Evolutionary conservation across 768 basidiomycete genomes (phyloP).

Genomic region (Serendipita sp.): DNA sequence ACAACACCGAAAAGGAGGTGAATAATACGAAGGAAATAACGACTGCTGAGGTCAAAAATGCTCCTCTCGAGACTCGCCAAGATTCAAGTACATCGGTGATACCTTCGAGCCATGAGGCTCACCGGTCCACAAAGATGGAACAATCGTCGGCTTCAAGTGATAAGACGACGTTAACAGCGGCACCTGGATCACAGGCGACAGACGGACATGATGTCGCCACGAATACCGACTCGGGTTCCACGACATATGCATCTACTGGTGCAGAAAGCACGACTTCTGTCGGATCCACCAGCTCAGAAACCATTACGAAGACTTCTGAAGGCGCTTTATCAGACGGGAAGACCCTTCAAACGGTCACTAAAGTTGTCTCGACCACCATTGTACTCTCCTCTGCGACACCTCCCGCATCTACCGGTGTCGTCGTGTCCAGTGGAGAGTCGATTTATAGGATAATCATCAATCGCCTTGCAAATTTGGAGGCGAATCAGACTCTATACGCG

Average conservation of each 20-base stretch:
- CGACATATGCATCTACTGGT: neutral
- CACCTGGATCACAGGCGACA: neutral
- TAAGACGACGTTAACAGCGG: no score
- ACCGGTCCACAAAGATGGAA: no score
- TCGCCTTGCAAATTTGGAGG: conserved; percentile 67
- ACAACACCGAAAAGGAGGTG: no score
- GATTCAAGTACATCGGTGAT: no score
- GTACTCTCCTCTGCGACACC: conserved; percentile 6
- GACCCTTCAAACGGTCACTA: conserved; percentile 10
- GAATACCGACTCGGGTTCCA: neutral
- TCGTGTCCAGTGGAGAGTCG: conserved; percentile 51
- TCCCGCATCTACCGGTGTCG: conserved; percentile 7
- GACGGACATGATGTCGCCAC: neutral
- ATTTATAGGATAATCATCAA: conserved; percentile 97
- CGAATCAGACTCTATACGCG: conserved; percentile 70
- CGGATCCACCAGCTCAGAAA: neutral
- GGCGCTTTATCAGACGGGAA: neutral
- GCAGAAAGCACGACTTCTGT: neutral
- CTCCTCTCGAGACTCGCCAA: no score
- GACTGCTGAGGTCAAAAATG: no score
- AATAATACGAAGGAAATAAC: no score
- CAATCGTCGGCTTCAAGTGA: no score
- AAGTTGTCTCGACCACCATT: conserved; percentile 1
- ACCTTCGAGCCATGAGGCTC: no score
- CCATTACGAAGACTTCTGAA: conserved; percentile 10